Evolutionary conservation across 2,329 filamentous ascomycete genomes (phyloP).

Genomic region (Penicillium sp.): DNA sequence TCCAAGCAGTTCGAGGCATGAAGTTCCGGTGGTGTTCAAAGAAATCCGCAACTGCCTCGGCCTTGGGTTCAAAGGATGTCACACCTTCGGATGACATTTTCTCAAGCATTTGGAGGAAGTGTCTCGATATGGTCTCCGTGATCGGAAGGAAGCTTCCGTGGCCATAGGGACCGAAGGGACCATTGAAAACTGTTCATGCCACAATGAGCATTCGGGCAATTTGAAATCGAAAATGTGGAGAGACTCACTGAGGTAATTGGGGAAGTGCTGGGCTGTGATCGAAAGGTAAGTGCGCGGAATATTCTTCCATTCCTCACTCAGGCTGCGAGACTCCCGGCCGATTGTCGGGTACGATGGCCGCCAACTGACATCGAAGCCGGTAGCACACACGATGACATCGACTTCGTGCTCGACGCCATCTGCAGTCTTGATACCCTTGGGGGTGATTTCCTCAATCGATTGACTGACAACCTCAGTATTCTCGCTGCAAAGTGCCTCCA

Average conservation of each 20-base stretch:
- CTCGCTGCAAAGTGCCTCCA: constrained; percentile 9
- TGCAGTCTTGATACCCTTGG: constrained; percentile 32
- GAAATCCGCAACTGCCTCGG: constrained; percentile 15
- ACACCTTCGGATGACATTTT: constrained; percentile 23
- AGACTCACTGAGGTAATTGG: constrained; percentile 27
- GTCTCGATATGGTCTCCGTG: constrained; percentile 22
- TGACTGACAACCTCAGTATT: constrained; percentile 46
- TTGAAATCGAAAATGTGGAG: neutral
- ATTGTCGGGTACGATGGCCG: constrained; percentile 6
- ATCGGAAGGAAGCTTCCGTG: constrained; percentile 31
- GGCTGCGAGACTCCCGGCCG: neutral
- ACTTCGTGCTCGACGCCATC: constrained; percentile 18
- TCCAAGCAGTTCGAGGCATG: constrained; percentile 17
- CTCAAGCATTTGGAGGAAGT: constrained; percentile 24
- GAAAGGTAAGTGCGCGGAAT: constrained; percentile 18
- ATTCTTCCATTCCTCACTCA: constrained; percentile 12
- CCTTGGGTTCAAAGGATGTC: constrained; percentile 10
- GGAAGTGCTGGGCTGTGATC: constrained; percentile 21
- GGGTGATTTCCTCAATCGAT: constrained; percentile 38
- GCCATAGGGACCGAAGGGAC: constrained; percentile 26
- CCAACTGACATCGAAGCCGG: constrained; percentile 12
- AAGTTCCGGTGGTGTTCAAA: constrained; percentile 12
- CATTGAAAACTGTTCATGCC: constrained; percentile 15
- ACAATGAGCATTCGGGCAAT: neutral
- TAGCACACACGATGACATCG: constrained; percentile 21